These are phyloP conservation scores for Zygotorulaspora sp. DNA, from an alignment of 805 yeast genomes.

Conservation along the genomic window DNA sequence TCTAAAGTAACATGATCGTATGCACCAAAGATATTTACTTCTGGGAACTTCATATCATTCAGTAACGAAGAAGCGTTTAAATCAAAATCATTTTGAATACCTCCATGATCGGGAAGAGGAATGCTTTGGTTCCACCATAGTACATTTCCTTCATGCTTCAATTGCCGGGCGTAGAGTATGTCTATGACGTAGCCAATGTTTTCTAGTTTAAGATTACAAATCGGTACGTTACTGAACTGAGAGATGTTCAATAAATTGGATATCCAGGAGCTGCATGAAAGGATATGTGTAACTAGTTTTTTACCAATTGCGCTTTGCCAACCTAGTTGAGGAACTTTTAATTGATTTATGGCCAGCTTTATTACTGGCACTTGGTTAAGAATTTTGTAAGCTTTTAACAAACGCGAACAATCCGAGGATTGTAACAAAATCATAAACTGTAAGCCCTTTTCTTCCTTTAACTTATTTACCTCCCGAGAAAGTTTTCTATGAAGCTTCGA, in stretches of 20 bases:
- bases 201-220: constrained; percentile 79
- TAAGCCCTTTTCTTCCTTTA: constrained; percentile 63
- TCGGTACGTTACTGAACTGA: constrained; percentile 71
- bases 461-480: constrained; percentile 47
- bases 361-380: constrained; percentile 58
- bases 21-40: constrained; percentile 70
- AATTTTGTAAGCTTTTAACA: constrained; percentile 45
- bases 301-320: constrained; percentile 73
- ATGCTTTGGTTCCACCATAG: constrained; percentile 86
- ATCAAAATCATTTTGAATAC: constrained; percentile 62
- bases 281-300: constrained; percentile 62
- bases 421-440: constrained; percentile 66
- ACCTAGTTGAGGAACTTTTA: constrained; percentile 65
- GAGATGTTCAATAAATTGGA: constrained; percentile 61
- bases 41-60: constrained; percentile 65
- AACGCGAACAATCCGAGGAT: constrained; percentile 53
- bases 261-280: constrained; percentile 71
- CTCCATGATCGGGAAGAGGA: constrained; percentile 82
- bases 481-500: constrained; percentile 55
- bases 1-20: constrained; percentile 78
- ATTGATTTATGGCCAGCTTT: constrained; percentile 53
- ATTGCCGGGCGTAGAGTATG: constrained; percentile 75
- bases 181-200: constrained; percentile 78
- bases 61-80: constrained; percentile 33
- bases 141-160: constrained; percentile 60